phyloP scores from a whole-genome alignment of 768 basidiomycete genomes.

The Podaxis sp. region DNA sequence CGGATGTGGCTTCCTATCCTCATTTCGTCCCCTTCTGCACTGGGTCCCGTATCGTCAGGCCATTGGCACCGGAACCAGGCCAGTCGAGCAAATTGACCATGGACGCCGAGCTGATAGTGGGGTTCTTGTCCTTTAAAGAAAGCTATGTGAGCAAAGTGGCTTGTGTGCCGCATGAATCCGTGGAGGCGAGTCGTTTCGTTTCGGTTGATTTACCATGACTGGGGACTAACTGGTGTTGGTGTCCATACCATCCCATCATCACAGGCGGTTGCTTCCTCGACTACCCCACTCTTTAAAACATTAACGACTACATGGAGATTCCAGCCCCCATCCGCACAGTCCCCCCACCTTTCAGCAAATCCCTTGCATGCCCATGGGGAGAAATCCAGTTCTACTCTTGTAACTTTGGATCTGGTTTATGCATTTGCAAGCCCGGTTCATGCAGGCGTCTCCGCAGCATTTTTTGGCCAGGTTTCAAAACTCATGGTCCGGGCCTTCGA shows the following conservation, averaged over 20 bases:
- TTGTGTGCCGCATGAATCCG: slow-evolving; percentile 71
- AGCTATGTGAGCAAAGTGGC: slow-evolving; percentile 84
- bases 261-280: slow-evolving; percentile 69
- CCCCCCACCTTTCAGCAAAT: slow-evolving; percentile 29
- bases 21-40: slow-evolving; percentile 89
- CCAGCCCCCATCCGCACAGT: slow-evolving; percentile 45
- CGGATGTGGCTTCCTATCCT: slow-evolving; percentile 83
- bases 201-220: not conserved
- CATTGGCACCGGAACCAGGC: slow-evolving; percentile 18
- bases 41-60: slow-evolving; percentile 55
- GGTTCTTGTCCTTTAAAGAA: slow-evolving; percentile 84
- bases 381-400: slow-evolving; percentile 56
- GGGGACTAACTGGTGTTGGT: slow-evolving; percentile 5
- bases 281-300: slow-evolving; percentile 69
- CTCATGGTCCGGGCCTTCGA: slow-evolving; percentile 95
- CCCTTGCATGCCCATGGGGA: not conserved
- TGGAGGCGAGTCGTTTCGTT: slow-evolving; percentile 53
- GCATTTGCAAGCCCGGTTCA: slow-evolving; percentile 86
- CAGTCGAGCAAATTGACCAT: slow-evolving; percentile 29
- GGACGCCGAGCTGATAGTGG: slow-evolving; percentile 84
- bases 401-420: slow-evolving; percentile 81
- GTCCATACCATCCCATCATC: not conserved
- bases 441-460: slow-evolving; percentile 74
- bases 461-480: slow-evolving; percentile 83
- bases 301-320: slow-evolving; percentile 75